Evolutionary conservation across 495 filamentous ascomycete genomes (phyloP).

Genomic region (Darksidea phi): DNA sequence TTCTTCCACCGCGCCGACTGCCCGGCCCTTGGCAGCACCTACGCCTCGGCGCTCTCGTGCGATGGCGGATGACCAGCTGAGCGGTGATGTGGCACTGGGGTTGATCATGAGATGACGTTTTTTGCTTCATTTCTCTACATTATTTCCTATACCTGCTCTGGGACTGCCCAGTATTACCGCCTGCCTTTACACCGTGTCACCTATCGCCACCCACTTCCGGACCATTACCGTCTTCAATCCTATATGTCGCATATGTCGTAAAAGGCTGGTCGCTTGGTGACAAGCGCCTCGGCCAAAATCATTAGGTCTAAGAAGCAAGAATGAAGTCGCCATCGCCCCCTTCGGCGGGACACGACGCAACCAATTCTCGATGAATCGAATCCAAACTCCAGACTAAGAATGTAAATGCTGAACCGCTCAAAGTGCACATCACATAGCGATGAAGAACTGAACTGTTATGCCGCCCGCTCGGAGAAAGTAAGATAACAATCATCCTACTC

Average conservation of each 20-base stretch:
- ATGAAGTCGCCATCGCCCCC: background rate
- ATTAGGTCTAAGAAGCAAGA: constrained; percentile 15
- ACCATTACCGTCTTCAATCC: background rate
- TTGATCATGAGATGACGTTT: background rate
- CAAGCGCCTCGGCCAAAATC: constrained; percentile 1
- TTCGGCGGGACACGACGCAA: background rate
- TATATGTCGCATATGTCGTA: constrained; percentile 2
- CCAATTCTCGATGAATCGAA: constrained; percentile 14
- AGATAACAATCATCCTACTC: constrained; percentile 39
- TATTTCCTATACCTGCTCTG: background rate
- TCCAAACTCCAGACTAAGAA: constrained; percentile 10
- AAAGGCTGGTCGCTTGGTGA: background rate
- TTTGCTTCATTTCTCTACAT: constrained; percentile 5
- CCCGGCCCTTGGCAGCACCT: no score
- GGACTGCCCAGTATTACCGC: no score
- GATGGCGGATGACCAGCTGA: no score
- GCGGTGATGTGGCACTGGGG: background rate
- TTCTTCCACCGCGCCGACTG: background rate
- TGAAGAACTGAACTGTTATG: constrained; percentile 1
- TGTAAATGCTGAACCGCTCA: constrained; percentile 7
- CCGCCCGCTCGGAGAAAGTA: constrained; percentile 31
- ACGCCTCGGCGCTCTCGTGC: no score
- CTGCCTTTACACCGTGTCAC: no score
- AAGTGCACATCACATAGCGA: constrained; percentile 8
- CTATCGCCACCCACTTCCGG: background rate